Evolutionary conservation across 805 yeast genomes (phyloP).

Genomic region (Clavispora phyllophila): DNA sequence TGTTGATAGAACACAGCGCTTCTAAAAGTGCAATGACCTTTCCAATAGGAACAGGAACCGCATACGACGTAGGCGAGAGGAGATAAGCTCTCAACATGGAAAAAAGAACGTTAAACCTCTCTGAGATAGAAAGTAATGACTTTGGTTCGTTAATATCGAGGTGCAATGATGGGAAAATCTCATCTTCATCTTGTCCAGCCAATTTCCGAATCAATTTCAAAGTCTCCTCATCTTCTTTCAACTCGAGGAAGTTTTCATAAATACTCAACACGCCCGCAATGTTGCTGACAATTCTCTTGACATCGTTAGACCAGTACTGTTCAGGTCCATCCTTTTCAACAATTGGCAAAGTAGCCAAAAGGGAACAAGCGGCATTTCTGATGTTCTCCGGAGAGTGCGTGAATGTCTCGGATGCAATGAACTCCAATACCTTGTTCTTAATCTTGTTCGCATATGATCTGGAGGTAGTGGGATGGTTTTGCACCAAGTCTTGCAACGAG

Average conservation of each 20-base stretch:
- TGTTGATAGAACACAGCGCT: constrained; percentile 49
- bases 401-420: constrained; percentile 32
- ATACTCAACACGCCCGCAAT: constrained; percentile 50
- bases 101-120: constrained; percentile 45
- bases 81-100: constrained; percentile 35
- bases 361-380: constrained; percentile 39
- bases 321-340: constrained; percentile 50
- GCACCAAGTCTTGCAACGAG: constrained; percentile 37
- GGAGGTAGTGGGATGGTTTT: constrained; percentile 69
- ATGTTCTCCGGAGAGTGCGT: constrained; percentile 35
- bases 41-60: constrained; percentile 63
- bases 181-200: constrained; percentile 13
- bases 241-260: constrained; percentile 54
- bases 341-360: constrained; percentile 52
- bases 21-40: constrained; percentile 47
- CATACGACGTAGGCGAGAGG: constrained; percentile 49
- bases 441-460: constrained; percentile 70
- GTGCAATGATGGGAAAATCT: constrained; percentile 41
- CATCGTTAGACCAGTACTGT: constrained; percentile 41
- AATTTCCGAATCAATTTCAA: constrained; percentile 35
- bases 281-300: constrained; percentile 47
- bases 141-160: constrained; percentile 57
- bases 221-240: constrained; percentile 52
- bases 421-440: constrained; percentile 38
- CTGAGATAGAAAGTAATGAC: constrained; percentile 47